Base-by-base conservation (phyloP, 2,329 filamentous ascomycete species). In the Claviceps purpurea region DNA sequence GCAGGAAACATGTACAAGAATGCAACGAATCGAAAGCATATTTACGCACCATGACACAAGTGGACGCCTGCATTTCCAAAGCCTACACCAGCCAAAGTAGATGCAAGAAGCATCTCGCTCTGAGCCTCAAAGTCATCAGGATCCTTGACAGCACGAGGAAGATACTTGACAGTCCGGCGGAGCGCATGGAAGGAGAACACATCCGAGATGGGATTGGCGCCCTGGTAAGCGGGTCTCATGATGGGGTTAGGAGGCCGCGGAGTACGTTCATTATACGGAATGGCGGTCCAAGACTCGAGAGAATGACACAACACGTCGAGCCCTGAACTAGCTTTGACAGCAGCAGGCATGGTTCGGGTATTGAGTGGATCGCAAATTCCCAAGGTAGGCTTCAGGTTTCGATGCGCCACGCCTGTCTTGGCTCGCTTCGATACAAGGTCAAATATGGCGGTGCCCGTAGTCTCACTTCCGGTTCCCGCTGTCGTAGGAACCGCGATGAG, bases 61-160 rank as follows among this genome's bases (percentile, higher is more conserved):
- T 98, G 93, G 2, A 98, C 93, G 49, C 94, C 93, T 1, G 94
- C 94, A 62, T 98, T 98, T 20, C 94, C 93, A 66, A 98, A 98
- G 0, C 93, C 93, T 3, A 98, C 89, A 46, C 93, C 93, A 0
- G 94, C 93, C 2, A 98, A 74, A 0, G 93, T 98, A 1, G 93
- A 87, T 2, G 93, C 93, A 20, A 98, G 79, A 34, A 98, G 76
- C 94, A 98, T 98, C 68, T 97, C 83, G 37, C 81, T 86, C 68
- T 98, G 93, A 0, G 94, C 94, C 67, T 97, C 93, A 55, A 80
- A 76, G 66, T 98, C 93, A 38, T 95, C 89, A 0, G 91, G 89
- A 61, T 97, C 87, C 53, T 77, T 82, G 3, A 95, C 87, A 0
- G 89, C 85, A 52, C 91, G 81, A 0, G 91, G 93, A 0, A 98